Conservation (phyloP, 2,329 filamentous ascomycete genomes). For the Cercospora brassicicola region DNA sequence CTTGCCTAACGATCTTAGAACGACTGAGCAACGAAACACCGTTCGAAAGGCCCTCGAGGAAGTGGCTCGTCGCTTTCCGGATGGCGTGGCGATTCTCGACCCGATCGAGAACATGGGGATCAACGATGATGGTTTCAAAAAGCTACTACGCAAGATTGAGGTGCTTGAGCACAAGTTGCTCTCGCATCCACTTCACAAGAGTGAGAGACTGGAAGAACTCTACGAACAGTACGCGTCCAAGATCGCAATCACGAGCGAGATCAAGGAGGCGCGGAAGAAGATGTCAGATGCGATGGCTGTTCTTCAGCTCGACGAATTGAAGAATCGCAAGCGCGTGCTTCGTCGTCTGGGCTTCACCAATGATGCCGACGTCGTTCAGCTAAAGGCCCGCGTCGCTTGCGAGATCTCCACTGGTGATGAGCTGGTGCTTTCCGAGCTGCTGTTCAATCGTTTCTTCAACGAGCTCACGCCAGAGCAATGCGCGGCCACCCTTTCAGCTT, state of each 20-base stretch:
- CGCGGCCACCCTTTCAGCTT: conserved; percentile 83
- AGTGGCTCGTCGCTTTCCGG: conserved; percentile 82
- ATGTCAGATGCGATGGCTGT: conserved; percentile 83
- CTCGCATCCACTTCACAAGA: conserved; percentile 87
- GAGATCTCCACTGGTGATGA: conserved; percentile 98
- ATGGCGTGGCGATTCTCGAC: conserved; percentile 84
- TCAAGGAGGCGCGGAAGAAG: conserved; percentile 84
- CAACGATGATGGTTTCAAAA: conserved; percentile 88
- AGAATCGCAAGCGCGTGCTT: conserved; percentile 91
- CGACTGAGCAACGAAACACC: conserved; percentile 66
- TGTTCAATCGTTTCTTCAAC: conserved; percentile 98
- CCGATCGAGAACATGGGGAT: conserved; percentile 97
- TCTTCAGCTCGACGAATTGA: conserved; percentile 91
- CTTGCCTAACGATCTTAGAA: conserved; percentile 73
- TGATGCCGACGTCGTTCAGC: conserved; percentile 88
- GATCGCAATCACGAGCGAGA: conserved; percentile 70
- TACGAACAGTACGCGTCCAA: conserved; percentile 87
- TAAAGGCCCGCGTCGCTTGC: conserved; percentile 95
- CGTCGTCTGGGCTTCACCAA: conserved; percentile 94
- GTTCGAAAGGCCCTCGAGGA: conserved; percentile 71
- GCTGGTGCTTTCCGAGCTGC: conserved; percentile 83
- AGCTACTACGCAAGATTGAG: conserved; percentile 89
- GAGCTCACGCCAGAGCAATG: conserved; percentile 84
- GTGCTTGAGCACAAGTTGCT: conserved; percentile 88
- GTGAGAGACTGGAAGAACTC: conserved; percentile 75